Base-by-base conservation (phyloP, 179 eudicot genomes). In the Heliamphora pulchella region DNA sequence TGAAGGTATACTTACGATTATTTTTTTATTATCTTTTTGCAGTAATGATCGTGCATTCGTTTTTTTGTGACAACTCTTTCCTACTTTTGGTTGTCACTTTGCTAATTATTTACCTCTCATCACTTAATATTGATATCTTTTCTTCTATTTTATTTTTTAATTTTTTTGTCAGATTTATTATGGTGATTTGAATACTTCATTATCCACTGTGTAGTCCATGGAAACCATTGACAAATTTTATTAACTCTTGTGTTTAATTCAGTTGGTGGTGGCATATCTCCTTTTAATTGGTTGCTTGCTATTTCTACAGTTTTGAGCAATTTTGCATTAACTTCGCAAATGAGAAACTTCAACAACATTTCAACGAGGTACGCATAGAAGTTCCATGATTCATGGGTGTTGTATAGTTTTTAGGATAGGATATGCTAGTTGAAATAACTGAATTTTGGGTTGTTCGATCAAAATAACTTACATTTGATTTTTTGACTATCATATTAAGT, bases 261-360 rank as follows among this genome's bases (percentile, higher is more conserved):
- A 44, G 31, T 71, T 44, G 71, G 13, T 74, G 78, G 59, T 77
- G 13, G 14, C 18, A 20, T 41, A 59, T 79, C 7, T 80, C 50
- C 47, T 31, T 39, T 13, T 44, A 59, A 79, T 71, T 82, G 64
- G 11, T 67, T 79, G 53, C 53, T 59, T 63, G 63, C 75, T 57
- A 58, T 4, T 80, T 86, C 20, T 78, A 68, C 94, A 95, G 98
- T 79, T 95, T 95, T 77, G 98, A 95, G 92, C 39, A 31, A 31
- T 31, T 31, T 31, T 31, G 39, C 39, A 31, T 31, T 31, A 31
- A 31, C 39, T 31, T 93, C 84, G 98, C 98, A 5, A 95, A 95
- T 83, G 98, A 95, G 83, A 95, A 95, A 87, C 97, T 95, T 83
- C 98, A 95, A 82, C 98, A 95, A 75, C 98, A 95, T 86, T 95